Conservation (phyloP, 306 rosid genomes). For the Adenanthera pavonina region DNA sequence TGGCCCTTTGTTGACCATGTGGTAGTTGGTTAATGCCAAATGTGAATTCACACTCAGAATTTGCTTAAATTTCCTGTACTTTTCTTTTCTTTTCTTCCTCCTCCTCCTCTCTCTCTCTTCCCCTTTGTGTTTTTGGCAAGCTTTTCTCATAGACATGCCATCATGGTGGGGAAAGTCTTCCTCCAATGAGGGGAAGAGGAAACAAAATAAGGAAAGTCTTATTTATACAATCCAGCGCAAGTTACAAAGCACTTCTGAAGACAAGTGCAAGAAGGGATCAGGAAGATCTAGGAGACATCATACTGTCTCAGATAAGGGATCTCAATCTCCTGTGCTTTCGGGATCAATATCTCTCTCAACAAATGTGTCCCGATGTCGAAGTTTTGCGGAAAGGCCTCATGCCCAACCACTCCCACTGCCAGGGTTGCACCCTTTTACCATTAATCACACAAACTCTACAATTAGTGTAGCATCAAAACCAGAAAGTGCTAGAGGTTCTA, state of each 20-base stretch:
- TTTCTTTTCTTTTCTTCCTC: background rate
- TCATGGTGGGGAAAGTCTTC: conserved; percentile 91
- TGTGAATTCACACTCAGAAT: conserved; percentile 31
- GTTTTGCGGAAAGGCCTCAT: conserved; percentile 69
- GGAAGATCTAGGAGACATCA: conserved; percentile 60
- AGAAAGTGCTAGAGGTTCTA: conserved; percentile 56
- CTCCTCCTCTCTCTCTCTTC: background rate
- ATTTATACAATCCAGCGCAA: conserved; percentile 70
- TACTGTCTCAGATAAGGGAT: conserved; percentile 64
- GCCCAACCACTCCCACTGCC: conserved; percentile 80
- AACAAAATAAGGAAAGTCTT: conserved; percentile 69
- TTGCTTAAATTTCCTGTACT: conserved; percentile 22
- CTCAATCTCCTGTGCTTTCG: conserved; percentile 61
- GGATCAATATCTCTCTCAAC: conserved; percentile 72
- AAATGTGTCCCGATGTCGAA: conserved; percentile 72
- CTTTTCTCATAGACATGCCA: conserved; percentile 58
- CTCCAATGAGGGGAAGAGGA: conserved; percentile 78
- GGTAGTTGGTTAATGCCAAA: conserved; percentile 38
- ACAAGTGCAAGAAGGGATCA: conserved; percentile 52
- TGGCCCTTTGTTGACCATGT: conserved; percentile 41
- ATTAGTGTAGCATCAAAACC: conserved; percentile 56
- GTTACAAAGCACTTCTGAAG: conserved; percentile 68
- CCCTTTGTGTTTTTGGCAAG: conserved; percentile 19
- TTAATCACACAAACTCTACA: conserved; percentile 61
- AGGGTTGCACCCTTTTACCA: conserved; percentile 50